These are phyloP conservation scores for Aspergillus aculeatinus DNA, from an alignment of 2,329 filamentous ascomycete genomes.

Conservation along the genomic window DNA sequence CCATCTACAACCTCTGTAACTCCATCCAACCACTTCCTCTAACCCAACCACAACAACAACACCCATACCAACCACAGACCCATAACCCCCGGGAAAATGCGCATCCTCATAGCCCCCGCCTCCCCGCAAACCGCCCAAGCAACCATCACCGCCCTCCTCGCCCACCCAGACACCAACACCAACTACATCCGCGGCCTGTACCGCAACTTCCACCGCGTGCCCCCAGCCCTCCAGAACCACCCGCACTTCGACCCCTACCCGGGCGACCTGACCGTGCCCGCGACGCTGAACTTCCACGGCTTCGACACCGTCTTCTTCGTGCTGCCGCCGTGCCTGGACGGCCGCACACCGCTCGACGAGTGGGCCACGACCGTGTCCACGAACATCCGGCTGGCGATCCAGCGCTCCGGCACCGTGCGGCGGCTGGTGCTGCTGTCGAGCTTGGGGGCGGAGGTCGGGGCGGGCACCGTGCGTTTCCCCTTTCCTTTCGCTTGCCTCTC, in stretches of 20 bases:
- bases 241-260: constrained; percentile 12
- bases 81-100: constrained; percentile 2
- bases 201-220: constrained; percentile 13
- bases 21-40: neutral
- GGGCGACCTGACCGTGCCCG: constrained; percentile 12
- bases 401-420: constrained; percentile 8
- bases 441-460: constrained; percentile 13
- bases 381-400: constrained; percentile 12
- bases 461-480: constrained; percentile 10
- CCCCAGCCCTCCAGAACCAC: constrained; percentile 9
- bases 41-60: neutral
- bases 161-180: neutral
- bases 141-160: constrained; percentile 13
- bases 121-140: constrained; percentile 15
- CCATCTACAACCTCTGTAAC: too few relatives aligned
- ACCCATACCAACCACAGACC: neutral
- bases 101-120: constrained; percentile 15
- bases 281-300: constrained; percentile 9
- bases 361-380: constrained; percentile 9
- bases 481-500: too few relatives aligned
- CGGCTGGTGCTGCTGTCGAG: constrained; percentile 17
- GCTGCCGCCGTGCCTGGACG: constrained; percentile 14
- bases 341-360: constrained; percentile 2
- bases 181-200: constrained; percentile 14
- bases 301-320: constrained; percentile 16